Evolutionary conservation across 495 filamentous ascomycete species (phyloP).

Genomic region (Daldinia decipiens): DNA sequence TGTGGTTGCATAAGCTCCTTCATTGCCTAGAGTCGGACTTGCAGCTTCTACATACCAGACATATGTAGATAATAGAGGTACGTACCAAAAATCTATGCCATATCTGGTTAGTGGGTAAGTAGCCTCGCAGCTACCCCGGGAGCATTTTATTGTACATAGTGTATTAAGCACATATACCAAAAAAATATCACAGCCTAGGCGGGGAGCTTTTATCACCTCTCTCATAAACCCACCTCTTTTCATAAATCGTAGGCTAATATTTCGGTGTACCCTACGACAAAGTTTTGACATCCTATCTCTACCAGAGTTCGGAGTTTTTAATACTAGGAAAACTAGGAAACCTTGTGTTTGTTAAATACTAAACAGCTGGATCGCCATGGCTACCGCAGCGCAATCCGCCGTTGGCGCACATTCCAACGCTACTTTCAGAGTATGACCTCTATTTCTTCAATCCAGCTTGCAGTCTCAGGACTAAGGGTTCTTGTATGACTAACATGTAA

Average conservation of each 20-base stretch:
- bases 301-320: neutral
- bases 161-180: conserved; percentile 23
- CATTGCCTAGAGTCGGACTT: conserved; percentile 40
- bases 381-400: conserved; percentile 65
- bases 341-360: neutral
- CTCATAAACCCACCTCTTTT: neutral
- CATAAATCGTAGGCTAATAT: neutral
- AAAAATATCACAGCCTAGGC: conserved; percentile 40
- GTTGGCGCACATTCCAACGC: conserved; percentile 68
- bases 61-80: conserved; percentile 15
- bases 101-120: conserved; percentile 19
- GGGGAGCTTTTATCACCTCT: conserved; percentile 22
- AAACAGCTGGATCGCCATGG: conserved; percentile 65
- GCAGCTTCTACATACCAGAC: too few relatives aligned
- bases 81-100: conserved; percentile 16
- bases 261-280: conserved; percentile 3
- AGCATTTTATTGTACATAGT: conserved; percentile 33
- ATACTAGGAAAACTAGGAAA: neutral
- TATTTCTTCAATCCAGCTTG: conserved; percentile 18
- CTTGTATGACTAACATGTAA: conserved; percentile 54
- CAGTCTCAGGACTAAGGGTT: conserved; percentile 20
- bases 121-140: conserved; percentile 49
- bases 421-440: conserved; percentile 78
- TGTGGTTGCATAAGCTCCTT: conserved; percentile 46
- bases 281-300: neutral